Base-by-base conservation (phyloP, 2,329 filamentous ascomycete species). In the Trichoderma atrobrunneum region DNA sequence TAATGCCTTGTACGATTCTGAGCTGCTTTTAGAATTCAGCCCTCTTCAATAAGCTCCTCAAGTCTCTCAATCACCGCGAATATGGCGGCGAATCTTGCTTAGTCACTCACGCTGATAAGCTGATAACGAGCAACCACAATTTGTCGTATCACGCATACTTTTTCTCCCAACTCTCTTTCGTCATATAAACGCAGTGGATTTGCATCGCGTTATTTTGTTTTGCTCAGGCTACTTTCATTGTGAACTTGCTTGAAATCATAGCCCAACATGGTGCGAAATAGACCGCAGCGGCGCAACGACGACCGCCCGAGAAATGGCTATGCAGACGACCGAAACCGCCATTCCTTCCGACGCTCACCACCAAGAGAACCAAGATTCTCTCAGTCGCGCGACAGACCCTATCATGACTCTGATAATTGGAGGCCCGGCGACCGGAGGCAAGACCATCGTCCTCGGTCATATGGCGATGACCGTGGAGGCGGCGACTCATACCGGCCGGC, bases 401-500 rank as follows among this genome's bases (percentile, higher is more conserved):
- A 76, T 12, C 73, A 73, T 7, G 76, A 79, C 7, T 74, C 77
- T 26, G 79, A 81, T 59, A 79, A 60, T 36, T 81, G 79, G 76
- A 76, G 80, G 34, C 79, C 78, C 11, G 67, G 76, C 21, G 76
- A 77, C 26, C 71, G 73, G n/a, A 74, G 78, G 28, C 68, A 74
- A 30, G 77, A 76, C 18, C 32, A 73, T 7, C 73, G 73, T 30
- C 62, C 74, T 10, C 73, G 75, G 21, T 73, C 74, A 2, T 76
- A 75, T 63, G 75, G 74, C 57, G 75, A 79, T 61, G 75, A 78
- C 21, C 76, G 75, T 8, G 66, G 56, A 61, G 66, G 65, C 1
- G 70, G 70, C 4, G 78, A 80, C 66, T 80, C 78, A 8, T 80
- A 81, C 34, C 77, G 78, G 5, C 77, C 79, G 14, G 75, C 76